phyloP scores from a whole-genome alignment of 2,329 filamentous ascomycete species.

The Tolypocladium guangdongense region DNA sequence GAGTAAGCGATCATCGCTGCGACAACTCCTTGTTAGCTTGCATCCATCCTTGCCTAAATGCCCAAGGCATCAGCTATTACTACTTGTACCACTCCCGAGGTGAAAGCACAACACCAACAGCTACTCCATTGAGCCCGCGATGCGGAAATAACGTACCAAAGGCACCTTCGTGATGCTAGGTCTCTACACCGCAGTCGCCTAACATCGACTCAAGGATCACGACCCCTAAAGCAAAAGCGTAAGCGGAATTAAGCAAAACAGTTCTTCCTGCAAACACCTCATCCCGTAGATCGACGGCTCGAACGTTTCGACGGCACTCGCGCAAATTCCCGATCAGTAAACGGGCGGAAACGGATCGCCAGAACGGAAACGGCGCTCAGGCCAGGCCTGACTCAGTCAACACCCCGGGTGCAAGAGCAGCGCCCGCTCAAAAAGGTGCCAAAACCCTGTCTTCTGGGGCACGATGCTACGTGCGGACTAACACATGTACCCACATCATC shows the following conservation, averaged over 20 bases:
- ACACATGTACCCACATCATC: background rate
- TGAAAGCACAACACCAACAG: background rate
- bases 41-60: background rate
- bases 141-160: background rate
- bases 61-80: background rate
- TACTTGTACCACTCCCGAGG: background rate
- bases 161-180: background rate
- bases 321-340: background rate
- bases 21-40: background rate
- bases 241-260: too few species aligned
- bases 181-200: background rate
- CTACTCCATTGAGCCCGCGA: background rate
- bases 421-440: background rate
- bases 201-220: background rate
- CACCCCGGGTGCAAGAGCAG: background rate
- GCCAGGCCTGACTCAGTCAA: background rate
- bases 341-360: background rate
- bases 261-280: background rate
- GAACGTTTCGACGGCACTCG: background rate
- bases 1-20: background rate
- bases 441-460: background rate
- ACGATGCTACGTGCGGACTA: background rate
- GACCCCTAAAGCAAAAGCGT: background rate
- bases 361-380: background rate
- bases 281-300: background rate